Evolutionary conservation across 306 rosid species (phyloP), one percentile per base, ranked within the genome.

Genomic region (Mucuna pruriens): DNA sequence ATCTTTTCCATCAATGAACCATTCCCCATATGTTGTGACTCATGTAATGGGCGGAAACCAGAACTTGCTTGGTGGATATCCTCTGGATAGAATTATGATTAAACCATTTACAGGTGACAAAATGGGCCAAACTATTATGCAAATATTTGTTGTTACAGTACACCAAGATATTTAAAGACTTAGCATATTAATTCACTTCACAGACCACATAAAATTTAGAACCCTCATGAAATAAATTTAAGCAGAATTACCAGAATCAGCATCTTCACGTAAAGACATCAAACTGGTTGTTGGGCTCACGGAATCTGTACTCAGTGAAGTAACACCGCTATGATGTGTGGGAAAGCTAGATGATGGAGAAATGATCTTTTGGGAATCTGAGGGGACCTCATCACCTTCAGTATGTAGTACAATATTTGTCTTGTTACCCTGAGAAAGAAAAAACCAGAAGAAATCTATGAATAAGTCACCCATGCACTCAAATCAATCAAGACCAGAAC

Each of bases 241-340:
- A 66, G 67, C 66, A 80, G 66, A 85, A 77, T 57, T 88, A 94
- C 98, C 98, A 16, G 92, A 88, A 87, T 94, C 98, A 77, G 89
- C 94, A 88, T 94, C 98, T 90, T 94, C 98, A 61, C 87, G 90
- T 26, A 86, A 84, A 25, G 98, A 91, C 65, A 94, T 33, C 78
- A 84, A 67, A 74, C 88, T 82, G 77, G 90, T 90, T 79, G 88
- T 84, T 80, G 92, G 92, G 83, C 97, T 94, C 82, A 88, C 73
- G 78, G 92, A 77, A 73, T 89, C 98, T 58, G 89, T 74, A 84
- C 87, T 87, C 83, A 85, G 87, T 66, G 92, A 91, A 74, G 94
- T 85, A 62, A 81, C 86, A 74, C 83, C 75, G 54, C 84, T 82
- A 64, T 85, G 81, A 82, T 79, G 85, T 77, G 87, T 29, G 45